Conservation (phyloP, 495 filamentous ascomycete species). For the Chaetomium cochliodes region DNA sequence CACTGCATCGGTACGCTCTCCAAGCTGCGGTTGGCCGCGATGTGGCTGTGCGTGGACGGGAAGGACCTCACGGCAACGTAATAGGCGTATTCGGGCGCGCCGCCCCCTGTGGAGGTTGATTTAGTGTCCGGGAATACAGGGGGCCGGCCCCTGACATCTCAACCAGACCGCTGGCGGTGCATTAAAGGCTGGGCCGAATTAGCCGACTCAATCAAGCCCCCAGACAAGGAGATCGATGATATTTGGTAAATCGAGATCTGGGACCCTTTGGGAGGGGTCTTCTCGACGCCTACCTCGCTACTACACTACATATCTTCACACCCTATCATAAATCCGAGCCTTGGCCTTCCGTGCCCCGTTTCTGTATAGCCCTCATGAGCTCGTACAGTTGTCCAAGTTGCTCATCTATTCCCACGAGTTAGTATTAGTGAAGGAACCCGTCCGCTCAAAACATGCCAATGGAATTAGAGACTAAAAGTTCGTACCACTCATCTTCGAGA, state of each 20-base stretch:
- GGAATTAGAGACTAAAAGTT: slow-evolving; percentile 28
- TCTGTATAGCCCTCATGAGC: slow-evolving; percentile 81
- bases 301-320: too few relatives aligned
- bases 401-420: slow-evolving; percentile 61
- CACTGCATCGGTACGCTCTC: neutral
- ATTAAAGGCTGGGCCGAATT: too few relatives aligned
- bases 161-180: neutral
- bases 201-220: too few relatives aligned
- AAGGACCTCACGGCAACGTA: too few relatives aligned
- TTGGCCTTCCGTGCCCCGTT: slow-evolving; percentile 49
- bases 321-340: slow-evolving; percentile 9
- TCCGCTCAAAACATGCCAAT: slow-evolving; percentile 8
- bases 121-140: neutral
- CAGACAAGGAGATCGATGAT: too few relatives aligned
- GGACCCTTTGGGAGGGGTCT: too few relatives aligned
- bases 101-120: neutral
- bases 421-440: neutral
- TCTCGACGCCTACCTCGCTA: too few relatives aligned
- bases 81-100: too few relatives aligned
- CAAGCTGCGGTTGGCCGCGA: neutral
- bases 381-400: slow-evolving; percentile 93
- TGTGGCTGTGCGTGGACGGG: neutral
- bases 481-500: slow-evolving; percentile 93
- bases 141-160: neutral
- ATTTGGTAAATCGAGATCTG: too few relatives aligned